phyloP scores from a whole-genome alignment of 768 basidiomycete genomes.

The Trametopsis cervina region DNA sequence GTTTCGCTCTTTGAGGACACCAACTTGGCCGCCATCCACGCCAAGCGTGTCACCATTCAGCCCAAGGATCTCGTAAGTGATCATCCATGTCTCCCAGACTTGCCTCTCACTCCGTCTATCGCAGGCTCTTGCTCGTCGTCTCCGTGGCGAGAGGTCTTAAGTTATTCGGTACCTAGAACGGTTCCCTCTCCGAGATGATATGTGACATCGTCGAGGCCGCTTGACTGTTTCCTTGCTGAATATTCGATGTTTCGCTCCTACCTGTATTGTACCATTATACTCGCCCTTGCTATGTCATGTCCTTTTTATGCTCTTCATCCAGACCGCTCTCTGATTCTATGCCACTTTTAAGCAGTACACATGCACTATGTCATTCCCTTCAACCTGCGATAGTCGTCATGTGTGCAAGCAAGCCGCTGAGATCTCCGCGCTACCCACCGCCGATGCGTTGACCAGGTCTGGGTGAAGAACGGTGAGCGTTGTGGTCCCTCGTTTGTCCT shows the following conservation, averaged over 20 bases:
- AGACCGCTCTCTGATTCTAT: no score
- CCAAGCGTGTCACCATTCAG: constrained; percentile 81
- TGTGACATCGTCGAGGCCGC: background rate
- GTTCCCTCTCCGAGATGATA: background rate
- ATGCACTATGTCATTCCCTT: no score
- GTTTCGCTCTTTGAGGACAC: constrained; percentile 78
- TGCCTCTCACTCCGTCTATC: background rate
- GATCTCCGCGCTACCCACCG: no score
- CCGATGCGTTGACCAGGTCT: no score
- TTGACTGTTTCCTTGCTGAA: background rate
- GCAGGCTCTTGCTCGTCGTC: constrained; percentile 61
- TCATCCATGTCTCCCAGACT: background rate
- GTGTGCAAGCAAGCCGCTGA: no score
- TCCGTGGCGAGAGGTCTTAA: constrained; percentile 76
- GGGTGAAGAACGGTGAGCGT: no score
- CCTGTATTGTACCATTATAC: background rate
- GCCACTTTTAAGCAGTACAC: no score
- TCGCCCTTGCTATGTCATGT: no score
- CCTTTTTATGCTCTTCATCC: no score
- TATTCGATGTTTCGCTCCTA: background rate
- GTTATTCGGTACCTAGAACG: background rate
- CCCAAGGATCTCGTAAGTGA: constrained; percentile 71
- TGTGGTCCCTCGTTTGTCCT: no score
- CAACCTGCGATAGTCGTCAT: no score
- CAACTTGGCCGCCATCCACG: constrained; percentile 82